A percentile compares a stretch with the other conserved stretches of the same genome.
Evolutionary conservation across 768 basidiomycete genomes (phyloP).

Genomic region (Leccinellum rugosiceps): DNA sequence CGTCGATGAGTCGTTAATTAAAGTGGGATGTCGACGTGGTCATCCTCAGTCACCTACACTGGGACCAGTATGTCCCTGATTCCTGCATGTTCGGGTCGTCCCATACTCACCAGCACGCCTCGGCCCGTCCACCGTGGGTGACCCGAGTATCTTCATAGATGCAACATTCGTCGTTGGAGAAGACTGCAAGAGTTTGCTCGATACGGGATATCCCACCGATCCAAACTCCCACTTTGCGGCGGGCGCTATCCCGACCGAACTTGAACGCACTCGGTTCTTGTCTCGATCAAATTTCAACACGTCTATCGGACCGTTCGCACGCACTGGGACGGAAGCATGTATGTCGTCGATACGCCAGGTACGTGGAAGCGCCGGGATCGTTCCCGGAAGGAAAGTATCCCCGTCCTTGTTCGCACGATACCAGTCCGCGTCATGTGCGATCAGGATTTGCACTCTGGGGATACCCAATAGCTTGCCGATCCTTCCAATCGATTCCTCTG

Average conservation of each 20-base stretch:
- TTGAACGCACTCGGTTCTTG: conserved; percentile 38
- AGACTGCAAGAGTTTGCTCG: conserved; percentile 14
- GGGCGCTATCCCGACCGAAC: conserved; percentile 29
- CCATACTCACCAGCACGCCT: too few species aligned
- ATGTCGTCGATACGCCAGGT: conserved; percentile 26
- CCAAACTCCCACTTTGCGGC: too few species aligned
- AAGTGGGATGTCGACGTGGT: too few species aligned
- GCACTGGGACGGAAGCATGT: conserved; percentile 52
- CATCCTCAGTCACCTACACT: too few species aligned
- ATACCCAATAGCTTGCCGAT: not conserved
- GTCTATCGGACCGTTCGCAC: not conserved
- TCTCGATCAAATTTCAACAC: conserved; percentile 13
- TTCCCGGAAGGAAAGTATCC: not conserved
- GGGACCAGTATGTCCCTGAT: too few species aligned
- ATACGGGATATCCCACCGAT: too few species aligned
- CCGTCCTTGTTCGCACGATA: not conserved
- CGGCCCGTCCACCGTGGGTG: too few species aligned
- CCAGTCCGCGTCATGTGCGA: not conserved
- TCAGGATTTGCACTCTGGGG: not conserved
- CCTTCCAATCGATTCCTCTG: not conserved
- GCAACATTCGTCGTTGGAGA: conserved; percentile 47
- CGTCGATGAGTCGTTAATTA: too few species aligned
- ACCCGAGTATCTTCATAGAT: conserved; percentile 32
- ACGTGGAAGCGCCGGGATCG: not conserved
- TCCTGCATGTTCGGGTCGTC: too few species aligned